Conservation (phyloP, 2,329 filamentous ascomycete genomes). For the Karstenula rhodostoma region DNA sequence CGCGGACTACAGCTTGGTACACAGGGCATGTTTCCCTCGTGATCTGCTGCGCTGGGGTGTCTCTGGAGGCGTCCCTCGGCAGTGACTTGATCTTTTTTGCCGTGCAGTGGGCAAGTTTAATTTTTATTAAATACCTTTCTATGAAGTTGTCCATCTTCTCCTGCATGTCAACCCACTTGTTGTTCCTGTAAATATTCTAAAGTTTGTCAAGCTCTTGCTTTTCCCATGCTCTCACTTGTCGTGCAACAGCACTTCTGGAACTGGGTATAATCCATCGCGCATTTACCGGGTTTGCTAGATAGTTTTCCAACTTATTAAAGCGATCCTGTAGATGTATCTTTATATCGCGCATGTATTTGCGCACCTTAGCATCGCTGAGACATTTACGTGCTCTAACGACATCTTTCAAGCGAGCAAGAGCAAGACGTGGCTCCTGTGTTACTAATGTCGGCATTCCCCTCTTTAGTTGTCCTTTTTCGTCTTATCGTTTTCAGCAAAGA, state of each 20-base stretch:
- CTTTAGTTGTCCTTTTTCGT: not conserved
- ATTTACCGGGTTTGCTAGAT: not conserved
- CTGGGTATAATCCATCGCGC: not conserved
- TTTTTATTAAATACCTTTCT: not conserved
- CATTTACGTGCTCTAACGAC: not conserved
- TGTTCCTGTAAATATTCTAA: not conserved
- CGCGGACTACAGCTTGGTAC: not conserved
- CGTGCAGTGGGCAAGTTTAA: not conserved
- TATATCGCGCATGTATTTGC: not conserved
- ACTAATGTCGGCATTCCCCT: not conserved
- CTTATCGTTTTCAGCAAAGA: not conserved
- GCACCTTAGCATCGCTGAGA: not conserved
- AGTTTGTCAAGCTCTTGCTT: not conserved
- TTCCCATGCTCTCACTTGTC: not conserved
- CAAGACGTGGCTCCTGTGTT: not conserved
- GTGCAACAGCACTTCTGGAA: not conserved
- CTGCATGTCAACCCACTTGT: not conserved
- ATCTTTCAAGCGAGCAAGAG: not conserved
- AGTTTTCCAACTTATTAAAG: not conserved
- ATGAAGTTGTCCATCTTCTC: constrained; percentile 1
- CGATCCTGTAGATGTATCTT: not conserved
- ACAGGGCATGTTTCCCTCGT: not conserved
- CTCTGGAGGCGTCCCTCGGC: not conserved
- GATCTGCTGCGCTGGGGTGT: not conserved
- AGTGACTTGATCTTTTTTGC: not conserved